Conservation (phyloP, 228 moss, liverwort and hornwort genomes). For the Sphagnum fallax region DNA sequence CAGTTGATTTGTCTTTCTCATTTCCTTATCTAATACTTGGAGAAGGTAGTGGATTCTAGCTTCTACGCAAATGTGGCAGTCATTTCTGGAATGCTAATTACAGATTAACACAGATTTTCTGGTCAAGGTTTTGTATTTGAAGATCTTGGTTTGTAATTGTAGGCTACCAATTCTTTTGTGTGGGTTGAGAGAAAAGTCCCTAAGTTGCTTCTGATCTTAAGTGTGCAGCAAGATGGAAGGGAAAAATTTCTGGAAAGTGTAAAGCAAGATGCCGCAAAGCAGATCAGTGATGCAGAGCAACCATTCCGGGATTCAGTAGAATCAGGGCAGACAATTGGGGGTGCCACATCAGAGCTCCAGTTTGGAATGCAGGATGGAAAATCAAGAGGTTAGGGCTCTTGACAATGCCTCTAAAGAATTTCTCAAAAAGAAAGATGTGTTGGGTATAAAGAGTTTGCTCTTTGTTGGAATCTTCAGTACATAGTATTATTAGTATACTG, state of each 20-base stretch:
- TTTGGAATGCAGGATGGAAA: constrained; percentile 40
- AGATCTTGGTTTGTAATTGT: too few species aligned
- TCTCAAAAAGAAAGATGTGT: constrained; percentile 13
- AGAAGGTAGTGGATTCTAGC: too few species aligned
- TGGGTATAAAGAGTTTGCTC: constrained; percentile 4
- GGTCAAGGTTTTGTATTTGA: too few species aligned
- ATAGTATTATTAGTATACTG: too few species aligned
- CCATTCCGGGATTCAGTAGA: constrained; percentile 28
- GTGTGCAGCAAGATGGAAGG: constrained; percentile 19
- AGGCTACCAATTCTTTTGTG: too few species aligned
- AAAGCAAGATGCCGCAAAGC: constrained; percentile 17
- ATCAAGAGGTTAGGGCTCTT: constrained; percentile 28
- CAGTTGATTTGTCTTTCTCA: too few species aligned
- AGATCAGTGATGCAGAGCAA: constrained; percentile 18
- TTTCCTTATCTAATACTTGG: too few species aligned
- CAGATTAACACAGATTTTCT: too few species aligned
- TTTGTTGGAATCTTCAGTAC: too few species aligned
- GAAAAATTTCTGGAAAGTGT: constrained; percentile 29
- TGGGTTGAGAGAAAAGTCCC: too few species aligned
- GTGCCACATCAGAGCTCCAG: constrained; percentile 28
- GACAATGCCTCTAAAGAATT: constrained; percentile 29
- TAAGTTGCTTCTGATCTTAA: not conserved
- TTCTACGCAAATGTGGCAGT: too few species aligned
- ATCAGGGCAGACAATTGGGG: constrained; percentile 16
- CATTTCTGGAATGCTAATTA: too few species aligned